Base-by-base conservation (phyloP, 2,329 filamentous ascomycete genomes). In the Colletotrichum lentis region DNA sequence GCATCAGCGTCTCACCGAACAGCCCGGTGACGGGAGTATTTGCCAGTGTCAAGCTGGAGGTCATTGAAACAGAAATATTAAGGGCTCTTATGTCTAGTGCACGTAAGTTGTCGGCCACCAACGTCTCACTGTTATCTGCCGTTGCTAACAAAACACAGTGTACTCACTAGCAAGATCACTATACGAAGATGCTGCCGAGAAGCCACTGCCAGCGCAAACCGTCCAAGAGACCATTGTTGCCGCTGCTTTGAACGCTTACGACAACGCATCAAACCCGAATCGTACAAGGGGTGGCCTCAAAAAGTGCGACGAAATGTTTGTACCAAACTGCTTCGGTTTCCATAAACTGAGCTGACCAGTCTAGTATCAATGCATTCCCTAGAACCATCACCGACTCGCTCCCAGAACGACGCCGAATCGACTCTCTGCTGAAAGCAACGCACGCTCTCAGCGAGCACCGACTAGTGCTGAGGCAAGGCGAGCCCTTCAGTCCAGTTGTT, bases 191-290 rank as follows among this genome's bases (percentile, higher is more conserved):
- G 79, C 82, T 0, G 74, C 79, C 2, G 80, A 86, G 20, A 77
- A 76, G 3, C 84, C 85, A 5, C 80, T 92, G 3, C 73, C 83
- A 2, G 73, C 76, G 3, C 77, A 83, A 3, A 76, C 83, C 7
- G 78, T 93, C 1, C 86, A 88, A 73, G 83, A 87, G 5, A 86
- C 88, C 1, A 81, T 93, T 10, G 80, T 91, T 49, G 82, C 82
- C 1, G 83, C 88, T 54, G 90, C 90, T 1, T 85, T 94, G 80
- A 83, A 86, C 62, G 86, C 90, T 4, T 96, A 94, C 74, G 92
- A 96, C 74, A 92, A 92, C 74, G 92, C 92, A 3, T 92, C 90
- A 24, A 96, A 96, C 73, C 91, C 91, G 0, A 94, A 95, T 73
- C 87, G 88, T 63, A 91, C 86, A 2, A 85, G 92, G 71, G 92